Percentiles rank a stretch among this genome's conserved stretches.
Conservation (phyloP, 2,329 filamentous ascomycete species). For the Pseudogymnoascus sp. region DNA sequence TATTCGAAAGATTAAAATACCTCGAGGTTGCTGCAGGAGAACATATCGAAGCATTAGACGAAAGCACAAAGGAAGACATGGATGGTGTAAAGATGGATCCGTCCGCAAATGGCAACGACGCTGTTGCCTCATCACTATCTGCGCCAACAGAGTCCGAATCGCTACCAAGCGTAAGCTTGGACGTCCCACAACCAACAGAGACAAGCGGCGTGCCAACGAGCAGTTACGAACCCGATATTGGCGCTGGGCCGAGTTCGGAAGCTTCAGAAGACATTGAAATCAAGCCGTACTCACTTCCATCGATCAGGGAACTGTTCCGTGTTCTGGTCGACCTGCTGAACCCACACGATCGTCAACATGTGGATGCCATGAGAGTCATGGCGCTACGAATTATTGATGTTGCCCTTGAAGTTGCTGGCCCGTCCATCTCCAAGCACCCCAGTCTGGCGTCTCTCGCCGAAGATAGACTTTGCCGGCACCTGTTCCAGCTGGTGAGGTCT, state of each 20-base stretch:
- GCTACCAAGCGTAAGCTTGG: neutral
- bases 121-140: conserved; percentile 45
- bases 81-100: conserved; percentile 79
- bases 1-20: conserved; percentile 87
- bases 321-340: conserved; percentile 90
- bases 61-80: conserved; percentile 57
- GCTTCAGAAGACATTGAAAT: conserved; percentile 42
- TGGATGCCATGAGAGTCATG: conserved; percentile 95
- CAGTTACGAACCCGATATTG: conserved; percentile 21
- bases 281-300: conserved; percentile 86
- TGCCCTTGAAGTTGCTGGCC: conserved; percentile 88
- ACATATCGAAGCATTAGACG: conserved; percentile 56
- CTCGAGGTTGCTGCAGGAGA: conserved; percentile 68
- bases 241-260: conserved; percentile 23
- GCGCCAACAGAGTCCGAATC: conserved; percentile 26
- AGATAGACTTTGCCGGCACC: conserved; percentile 83
- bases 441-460: conserved; percentile 80
- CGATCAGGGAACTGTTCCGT: conserved; percentile 87
- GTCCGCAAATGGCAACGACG: conserved; percentile 55
- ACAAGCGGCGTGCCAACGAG: neutral
- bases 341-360: conserved; percentile 85
- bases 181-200: neutral
- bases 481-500: conserved; percentile 92
- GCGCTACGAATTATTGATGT: conserved; percentile 95
- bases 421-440: conserved; percentile 88